These are phyloP conservation scores for Euphorbia schlechtendalii DNA, from an alignment of 441 rosid genomes.

Conservation along the genomic window DNA sequence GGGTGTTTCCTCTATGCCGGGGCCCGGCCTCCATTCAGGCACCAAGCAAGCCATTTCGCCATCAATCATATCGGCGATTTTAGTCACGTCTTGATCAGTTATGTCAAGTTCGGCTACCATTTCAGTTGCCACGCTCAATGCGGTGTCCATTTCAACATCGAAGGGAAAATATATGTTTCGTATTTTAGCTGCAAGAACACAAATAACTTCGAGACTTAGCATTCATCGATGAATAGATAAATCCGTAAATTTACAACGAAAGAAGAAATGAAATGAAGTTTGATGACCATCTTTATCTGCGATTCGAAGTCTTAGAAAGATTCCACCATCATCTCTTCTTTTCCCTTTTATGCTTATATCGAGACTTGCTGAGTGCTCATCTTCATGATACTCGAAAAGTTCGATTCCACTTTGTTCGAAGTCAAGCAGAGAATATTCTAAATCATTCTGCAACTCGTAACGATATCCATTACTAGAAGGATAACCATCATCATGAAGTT, in stretches of 20 bases:
- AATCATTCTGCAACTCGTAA: constrained; percentile 38
- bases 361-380: constrained; percentile 45
- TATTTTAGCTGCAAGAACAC: constrained; percentile 44
- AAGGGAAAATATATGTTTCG: constrained; percentile 86
- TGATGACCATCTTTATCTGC: constrained; percentile 74
- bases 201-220: constrained; percentile 5
- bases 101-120: constrained; percentile 92
- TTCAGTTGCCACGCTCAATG: constrained; percentile 88
- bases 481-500: constrained; percentile 30
- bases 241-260: neutral
- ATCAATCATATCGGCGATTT: constrained; percentile 80
- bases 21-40: constrained; percentile 69
- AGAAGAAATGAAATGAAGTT: neutral
- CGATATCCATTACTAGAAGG: constrained; percentile 36
- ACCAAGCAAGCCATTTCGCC: constrained; percentile 75
- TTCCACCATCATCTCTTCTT: constrained; percentile 48
- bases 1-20: constrained; percentile 59
- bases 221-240: neutral
- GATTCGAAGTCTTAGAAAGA: constrained; percentile 63
- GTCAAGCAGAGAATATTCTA: constrained; percentile 45
- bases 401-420: constrained; percentile 51
- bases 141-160: constrained; percentile 66
- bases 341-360: constrained; percentile 78
- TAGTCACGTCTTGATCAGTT: constrained; percentile 61
- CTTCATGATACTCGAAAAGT: constrained; percentile 57